Evolutionary conservation across 2,329 filamentous ascomycete species (phyloP).

Genomic region (Fusarium sulawesiense): DNA sequence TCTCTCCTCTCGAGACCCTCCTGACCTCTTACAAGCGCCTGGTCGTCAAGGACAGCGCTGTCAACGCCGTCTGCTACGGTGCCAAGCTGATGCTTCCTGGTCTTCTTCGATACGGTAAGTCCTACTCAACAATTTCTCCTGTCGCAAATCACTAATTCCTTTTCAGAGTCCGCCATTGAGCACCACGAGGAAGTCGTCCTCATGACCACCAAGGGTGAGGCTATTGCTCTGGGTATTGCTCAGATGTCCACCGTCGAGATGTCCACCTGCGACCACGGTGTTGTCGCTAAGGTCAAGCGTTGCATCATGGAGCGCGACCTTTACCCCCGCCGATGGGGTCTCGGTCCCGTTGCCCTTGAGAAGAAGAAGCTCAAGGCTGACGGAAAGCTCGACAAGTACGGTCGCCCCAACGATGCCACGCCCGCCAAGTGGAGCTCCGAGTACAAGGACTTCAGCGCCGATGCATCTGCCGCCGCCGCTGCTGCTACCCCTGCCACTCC

Average conservation of each 20-base stretch:
- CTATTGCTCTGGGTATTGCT: constrained; percentile 94
- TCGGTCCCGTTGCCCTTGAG: constrained; percentile 91
- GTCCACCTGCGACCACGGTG: constrained; percentile 95
- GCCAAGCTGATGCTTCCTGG: constrained; percentile 99
- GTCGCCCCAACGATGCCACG: constrained; percentile 90
- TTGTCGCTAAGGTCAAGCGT: constrained; percentile 98
- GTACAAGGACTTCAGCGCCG: constrained; percentile 88
- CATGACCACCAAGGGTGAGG: constrained; percentile 99
- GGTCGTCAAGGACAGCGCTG: constrained; percentile 85
- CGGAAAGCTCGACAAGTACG: constrained; percentile 98
- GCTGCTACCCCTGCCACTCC: constrained; percentile 56
- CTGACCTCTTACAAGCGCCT: constrained; percentile 95
- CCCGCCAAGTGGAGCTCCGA: constrained; percentile 91
- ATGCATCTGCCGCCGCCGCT: constrained; percentile 57
- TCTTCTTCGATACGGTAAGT: constrained; percentile 86
- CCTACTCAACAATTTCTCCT: neutral
- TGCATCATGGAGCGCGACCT: constrained; percentile 99
- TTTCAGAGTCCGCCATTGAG: constrained; percentile 84
- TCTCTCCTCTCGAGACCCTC: constrained; percentile 91
- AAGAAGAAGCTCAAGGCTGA: constrained; percentile 99
- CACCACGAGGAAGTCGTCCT: constrained; percentile 96
- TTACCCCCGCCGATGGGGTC: constrained; percentile 95
- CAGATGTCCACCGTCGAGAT: constrained; percentile 99
- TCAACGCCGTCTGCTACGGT: constrained; percentile 98
- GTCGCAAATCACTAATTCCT: constrained; percentile 44